Evolutionary conservation across 495 filamentous ascomycete genomes (phyloP).

Genomic region (Aspergillus bridgeri): DNA sequence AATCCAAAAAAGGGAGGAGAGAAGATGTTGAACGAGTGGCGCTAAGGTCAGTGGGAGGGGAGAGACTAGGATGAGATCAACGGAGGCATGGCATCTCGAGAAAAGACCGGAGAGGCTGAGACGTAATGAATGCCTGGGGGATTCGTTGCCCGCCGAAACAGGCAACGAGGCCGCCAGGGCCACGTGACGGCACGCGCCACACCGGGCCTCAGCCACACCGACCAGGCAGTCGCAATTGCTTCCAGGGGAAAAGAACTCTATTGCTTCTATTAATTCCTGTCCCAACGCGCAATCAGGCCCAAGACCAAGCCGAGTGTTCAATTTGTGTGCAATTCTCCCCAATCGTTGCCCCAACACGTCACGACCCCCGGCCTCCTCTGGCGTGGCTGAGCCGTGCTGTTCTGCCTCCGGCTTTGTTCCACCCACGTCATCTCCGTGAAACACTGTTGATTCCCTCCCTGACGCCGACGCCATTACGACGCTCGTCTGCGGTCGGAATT

Average conservation of each 20-base stretch:
- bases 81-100: not conserved
- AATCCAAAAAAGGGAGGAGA: not conserved
- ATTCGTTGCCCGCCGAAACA: constrained; percentile 7
- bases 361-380: not conserved
- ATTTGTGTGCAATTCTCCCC: not conserved
- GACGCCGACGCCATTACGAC: not conserved
- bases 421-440: constrained; percentile 17
- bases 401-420: not conserved
- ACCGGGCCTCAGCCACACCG: not conserved
- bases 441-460: constrained; percentile 1
- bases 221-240: not conserved
- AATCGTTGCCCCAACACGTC: constrained; percentile 1
- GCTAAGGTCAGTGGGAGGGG: not conserved
- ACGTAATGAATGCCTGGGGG: constrained; percentile 1
- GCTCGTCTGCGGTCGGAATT: not conserved
- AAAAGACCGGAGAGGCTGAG: not conserved
- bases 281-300: too few relatives aligned
- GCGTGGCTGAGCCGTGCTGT: constrained; percentile 4
- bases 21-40: constrained; percentile 1
- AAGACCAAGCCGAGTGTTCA: too few relatives aligned
- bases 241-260: not conserved
- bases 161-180: not conserved
- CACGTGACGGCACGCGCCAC: constrained; percentile 4
- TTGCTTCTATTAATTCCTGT: not conserved
- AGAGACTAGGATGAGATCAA: not conserved